These are phyloP conservation scores for Pseudocercospora musae DNA, from an alignment of 2,329 filamentous ascomycete genomes.

Conservation along the genomic window DNA sequence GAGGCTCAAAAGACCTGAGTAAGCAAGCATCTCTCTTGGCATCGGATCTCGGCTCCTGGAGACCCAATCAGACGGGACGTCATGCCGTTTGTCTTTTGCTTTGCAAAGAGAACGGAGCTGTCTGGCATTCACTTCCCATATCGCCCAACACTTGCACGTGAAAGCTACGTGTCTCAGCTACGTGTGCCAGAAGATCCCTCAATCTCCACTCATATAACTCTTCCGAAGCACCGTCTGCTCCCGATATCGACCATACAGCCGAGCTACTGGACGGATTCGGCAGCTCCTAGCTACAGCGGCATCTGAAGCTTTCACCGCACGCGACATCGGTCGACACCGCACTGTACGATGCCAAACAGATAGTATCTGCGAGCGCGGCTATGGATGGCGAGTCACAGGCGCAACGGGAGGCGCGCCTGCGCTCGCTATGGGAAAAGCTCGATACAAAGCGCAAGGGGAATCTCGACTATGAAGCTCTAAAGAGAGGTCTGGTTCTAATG, in stretches of 20 bases:
- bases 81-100: conserved; percentile 1
- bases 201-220: background rate
- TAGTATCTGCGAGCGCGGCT: conserved; percentile 28
- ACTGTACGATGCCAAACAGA: conserved; percentile 13
- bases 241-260: background rate
- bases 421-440: conserved; percentile 78
- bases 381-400: conserved; percentile 75
- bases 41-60: background rate
- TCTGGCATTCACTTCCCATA: background rate
- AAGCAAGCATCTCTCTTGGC: background rate
- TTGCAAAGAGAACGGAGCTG: background rate
- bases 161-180: background rate
- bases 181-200: background rate
- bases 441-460: conserved; percentile 73
- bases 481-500: conserved; percentile 79
- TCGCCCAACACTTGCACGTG: background rate
- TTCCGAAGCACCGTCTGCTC: background rate
- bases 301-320: background rate
- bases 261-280: background rate
- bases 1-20: conserved; percentile 7
- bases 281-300: background rate
- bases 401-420: conserved; percentile 75
- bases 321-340: background rate
- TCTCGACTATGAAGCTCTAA: conserved; percentile 78
- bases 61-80: conserved; percentile 12